Conservation (phyloP, 805 yeast genomes). For the Tetrapisispora arboricola region DNA sequence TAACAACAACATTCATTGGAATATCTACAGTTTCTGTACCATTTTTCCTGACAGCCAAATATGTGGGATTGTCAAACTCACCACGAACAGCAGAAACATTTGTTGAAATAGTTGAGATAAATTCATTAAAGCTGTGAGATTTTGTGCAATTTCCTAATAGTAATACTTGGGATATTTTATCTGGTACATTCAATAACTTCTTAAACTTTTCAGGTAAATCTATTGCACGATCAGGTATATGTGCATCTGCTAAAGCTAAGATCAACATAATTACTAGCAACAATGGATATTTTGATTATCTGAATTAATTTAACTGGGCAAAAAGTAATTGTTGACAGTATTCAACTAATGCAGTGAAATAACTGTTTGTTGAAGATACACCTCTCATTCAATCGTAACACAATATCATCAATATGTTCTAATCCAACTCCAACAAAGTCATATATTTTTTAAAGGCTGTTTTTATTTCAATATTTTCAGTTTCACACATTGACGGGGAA, state of each 20-base stretch:
- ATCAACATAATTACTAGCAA: too few species aligned
- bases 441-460: too few species aligned
- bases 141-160: conserved; percentile 77
- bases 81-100: conserved; percentile 73
- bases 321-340: too few species aligned
- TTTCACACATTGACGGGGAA: not conserved
- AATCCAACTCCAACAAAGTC: too few species aligned
- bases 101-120: conserved; percentile 58
- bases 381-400: too few species aligned
- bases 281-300: too few species aligned
- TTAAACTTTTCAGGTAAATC: conserved; percentile 47
- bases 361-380: too few species aligned
- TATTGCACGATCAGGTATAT: conserved; percentile 77
- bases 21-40: conserved; percentile 19
- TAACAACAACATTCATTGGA: conserved; percentile 56
- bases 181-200: conserved; percentile 63
- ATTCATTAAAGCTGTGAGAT: conserved; percentile 51
- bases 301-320: too few species aligned
- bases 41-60: conserved; percentile 10
- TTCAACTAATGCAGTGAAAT: too few species aligned
- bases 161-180: conserved; percentile 74
- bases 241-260: conserved; percentile 81
- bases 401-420: too few species aligned
- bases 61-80: conserved; percentile 52
- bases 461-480: not conserved